Evolutionary conservation across 805 yeast species (phyloP).

Genomic region (Jamesozyma spencerorum): DNA sequence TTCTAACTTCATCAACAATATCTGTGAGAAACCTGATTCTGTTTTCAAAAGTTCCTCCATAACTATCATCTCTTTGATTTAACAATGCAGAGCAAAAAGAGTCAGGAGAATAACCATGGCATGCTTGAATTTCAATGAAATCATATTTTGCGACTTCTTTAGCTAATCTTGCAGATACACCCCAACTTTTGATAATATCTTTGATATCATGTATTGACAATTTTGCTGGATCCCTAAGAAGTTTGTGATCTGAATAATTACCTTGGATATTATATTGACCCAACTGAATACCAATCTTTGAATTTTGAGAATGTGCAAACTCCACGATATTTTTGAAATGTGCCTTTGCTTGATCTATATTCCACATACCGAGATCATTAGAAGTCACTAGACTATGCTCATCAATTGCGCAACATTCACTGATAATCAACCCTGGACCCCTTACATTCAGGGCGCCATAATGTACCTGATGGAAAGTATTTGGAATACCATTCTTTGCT

Average conservation of each 20-base stretch:
- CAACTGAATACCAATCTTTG: slow-evolving; percentile 43
- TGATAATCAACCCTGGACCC: slow-evolving; percentile 42
- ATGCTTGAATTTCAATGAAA: slow-evolving; percentile 53
- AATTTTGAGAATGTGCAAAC: slow-evolving; percentile 37
- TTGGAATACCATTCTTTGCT: slow-evolving; percentile 34
- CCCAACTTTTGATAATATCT: slow-evolving; percentile 35
- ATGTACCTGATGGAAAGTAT: slow-evolving; percentile 41
- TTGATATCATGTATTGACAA: slow-evolving; percentile 36
- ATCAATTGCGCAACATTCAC: slow-evolving; percentile 38
- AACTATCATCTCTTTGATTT: slow-evolving; percentile 51
- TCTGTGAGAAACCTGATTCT: slow-evolving; percentile 43
- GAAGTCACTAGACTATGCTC: slow-evolving; percentile 37
- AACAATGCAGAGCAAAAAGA: slow-evolving; percentile 39
- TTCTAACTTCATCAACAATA: slow-evolving; percentile 37
- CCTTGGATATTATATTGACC: slow-evolving; percentile 49
- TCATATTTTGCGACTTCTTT: slow-evolving; percentile 45
- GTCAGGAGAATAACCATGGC: slow-evolving; percentile 50
- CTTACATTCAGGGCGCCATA: slow-evolving; percentile 39
- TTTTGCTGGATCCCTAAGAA: slow-evolving; percentile 26
- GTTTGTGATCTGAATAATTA: slow-evolving; percentile 22
- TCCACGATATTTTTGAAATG: slow-evolving; percentile 35
- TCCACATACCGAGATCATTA: slow-evolving; percentile 43
- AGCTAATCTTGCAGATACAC: slow-evolving; percentile 41
- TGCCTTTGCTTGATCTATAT: slow-evolving; percentile 37
- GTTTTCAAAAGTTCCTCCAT: slow-evolving; percentile 56